phyloP scores from a whole-genome alignment of 305 asterid species.

The Rubia tinctorum region DNA sequence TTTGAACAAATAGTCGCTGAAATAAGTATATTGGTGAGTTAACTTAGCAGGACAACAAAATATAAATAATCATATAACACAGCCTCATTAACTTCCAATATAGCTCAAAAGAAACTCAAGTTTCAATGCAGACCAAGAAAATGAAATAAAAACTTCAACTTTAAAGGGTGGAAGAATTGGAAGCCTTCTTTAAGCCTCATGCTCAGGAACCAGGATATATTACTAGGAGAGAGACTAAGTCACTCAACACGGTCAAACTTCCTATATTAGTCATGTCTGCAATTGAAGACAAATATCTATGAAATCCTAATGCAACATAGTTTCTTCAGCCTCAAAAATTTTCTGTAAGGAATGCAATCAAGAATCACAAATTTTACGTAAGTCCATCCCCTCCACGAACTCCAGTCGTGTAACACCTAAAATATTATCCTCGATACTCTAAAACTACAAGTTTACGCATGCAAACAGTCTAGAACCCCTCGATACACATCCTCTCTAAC shows the following conservation, averaged over 20 bases:
- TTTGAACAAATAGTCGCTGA: conserved; percentile 41
- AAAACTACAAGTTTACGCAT: not conserved
- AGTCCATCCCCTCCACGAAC: not conserved
- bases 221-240: not conserved
- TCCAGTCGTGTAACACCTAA: not conserved
- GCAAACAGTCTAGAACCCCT: not conserved
- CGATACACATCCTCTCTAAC: not conserved
- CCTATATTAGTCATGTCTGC: too few relatives aligned
- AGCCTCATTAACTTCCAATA: not conserved
- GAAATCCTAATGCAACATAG: not conserved
- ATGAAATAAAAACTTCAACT: not conserved
- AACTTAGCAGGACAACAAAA: not conserved
- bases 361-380: not conserved
- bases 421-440: not conserved
- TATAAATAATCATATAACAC: not conserved
- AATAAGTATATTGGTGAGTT: not conserved
- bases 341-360: not conserved
- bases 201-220: not conserved
- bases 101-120: not conserved
- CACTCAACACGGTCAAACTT: not conserved
- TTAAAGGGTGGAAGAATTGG: not conserved
- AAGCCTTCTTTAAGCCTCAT: not conserved
- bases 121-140: not conserved
- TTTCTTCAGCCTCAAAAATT: too few relatives aligned
- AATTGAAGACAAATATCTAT: not conserved